A percentile compares a stretch with the other conserved stretches of the same genome.
phyloP scores from a whole-genome alignment of 1,284 basidiomycete species.

The Pseudozyma sp. region DNA sequence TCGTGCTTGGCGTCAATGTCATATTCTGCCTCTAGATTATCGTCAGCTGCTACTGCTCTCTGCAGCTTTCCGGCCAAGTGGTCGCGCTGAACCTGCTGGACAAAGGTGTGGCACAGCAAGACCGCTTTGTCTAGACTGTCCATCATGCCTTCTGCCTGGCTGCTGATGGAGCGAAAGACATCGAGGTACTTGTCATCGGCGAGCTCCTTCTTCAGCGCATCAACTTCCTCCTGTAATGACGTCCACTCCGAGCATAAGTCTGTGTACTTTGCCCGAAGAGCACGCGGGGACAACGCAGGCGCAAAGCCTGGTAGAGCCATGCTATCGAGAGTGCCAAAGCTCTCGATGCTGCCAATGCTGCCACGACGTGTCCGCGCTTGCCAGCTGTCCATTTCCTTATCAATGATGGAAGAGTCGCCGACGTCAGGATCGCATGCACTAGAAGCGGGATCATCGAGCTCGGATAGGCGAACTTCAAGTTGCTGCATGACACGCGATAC shows the following conservation, averaged over 20 bases:
- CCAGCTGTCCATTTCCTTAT: slow-evolving; percentile 33
- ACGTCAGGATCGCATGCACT: slow-evolving; percentile 4
- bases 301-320: slow-evolving; percentile 37
- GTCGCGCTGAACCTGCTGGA: slow-evolving; percentile 42
- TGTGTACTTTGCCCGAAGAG: slow-evolving; percentile 33
- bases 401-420: slow-evolving; percentile 41
- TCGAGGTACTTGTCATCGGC: slow-evolving; percentile 95
- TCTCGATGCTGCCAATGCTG: slow-evolving; percentile 41
- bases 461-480: slow-evolving; percentile 39
- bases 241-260: slow-evolving; percentile 77
- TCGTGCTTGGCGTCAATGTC: slow-evolving; percentile 42
- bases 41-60: slow-evolving; percentile 13
- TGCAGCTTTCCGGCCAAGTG: slow-evolving; percentile 27
- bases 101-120: slow-evolving; percentile 79
- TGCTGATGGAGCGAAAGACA: slow-evolving; percentile 89
- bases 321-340: slow-evolving; percentile 46
- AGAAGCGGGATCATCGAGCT: slow-evolving; percentile 7
- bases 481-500: slow-evolving; percentile 70
- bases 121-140: slow-evolving; percentile 90
- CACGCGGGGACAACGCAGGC: slow-evolving; percentile 22
- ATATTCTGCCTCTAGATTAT: slow-evolving; percentile 34
- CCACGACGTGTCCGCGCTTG: slow-evolving; percentile 19
- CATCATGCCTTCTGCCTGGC: slow-evolving; percentile 97
- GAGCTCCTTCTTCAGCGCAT: slow-evolving; percentile 85
- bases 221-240: slow-evolving; percentile 81